Percentiles rank a stretch among this genome's conserved stretches.
These are phyloP conservation scores for Salvia rosmarinus DNA, from an alignment of 257 asterid genomes.

Conservation along the genomic window DNA sequence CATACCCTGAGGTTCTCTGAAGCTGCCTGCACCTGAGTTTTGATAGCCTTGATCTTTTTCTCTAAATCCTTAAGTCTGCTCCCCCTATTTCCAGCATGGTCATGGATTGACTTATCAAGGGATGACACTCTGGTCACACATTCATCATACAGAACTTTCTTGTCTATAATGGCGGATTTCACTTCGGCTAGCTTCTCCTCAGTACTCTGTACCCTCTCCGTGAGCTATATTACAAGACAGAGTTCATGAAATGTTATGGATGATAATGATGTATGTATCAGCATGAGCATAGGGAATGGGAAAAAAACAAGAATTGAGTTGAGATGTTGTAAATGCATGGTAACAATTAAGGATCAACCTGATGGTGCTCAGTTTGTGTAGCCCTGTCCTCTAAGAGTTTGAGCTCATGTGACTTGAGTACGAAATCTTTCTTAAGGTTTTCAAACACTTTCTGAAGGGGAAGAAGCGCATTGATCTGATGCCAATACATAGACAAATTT, in stretches of 20 bases:
- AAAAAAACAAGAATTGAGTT: conserved; percentile 22
- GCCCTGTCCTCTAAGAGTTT: conserved; percentile 82
- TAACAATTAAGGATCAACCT: conserved; percentile 55
- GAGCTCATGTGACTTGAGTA: conserved; percentile 91
- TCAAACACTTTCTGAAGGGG: conserved; percentile 85
- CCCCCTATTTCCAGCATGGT: conserved; percentile 85
- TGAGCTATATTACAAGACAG: conserved; percentile 59
- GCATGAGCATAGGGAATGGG: conserved; percentile 13
- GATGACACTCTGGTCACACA: conserved; percentile 70
- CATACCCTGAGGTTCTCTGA: conserved; percentile 78
- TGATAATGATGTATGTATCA: conserved; percentile 12
- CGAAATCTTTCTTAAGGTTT: conserved; percentile 79
- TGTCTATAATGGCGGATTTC: conserved; percentile 62
- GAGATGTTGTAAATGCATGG: conserved; percentile 16
- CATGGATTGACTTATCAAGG: conserved; percentile 77
- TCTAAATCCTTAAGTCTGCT: conserved; percentile 80
- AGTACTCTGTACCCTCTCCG: conserved; percentile 76
- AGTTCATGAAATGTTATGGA: conserved; percentile 10
- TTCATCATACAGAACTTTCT: conserved; percentile 56
- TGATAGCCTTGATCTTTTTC: conserved; percentile 70
- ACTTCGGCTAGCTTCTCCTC: conserved; percentile 84
- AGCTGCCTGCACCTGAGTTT: conserved; percentile 75
- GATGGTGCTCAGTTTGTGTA: conserved; percentile 94
- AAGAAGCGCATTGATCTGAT: conserved; percentile 83
- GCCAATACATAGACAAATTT: conserved; percentile 30